Base-by-base conservation (phyloP, 129 eudicot species). In the Chrysanthemum lavandulifolium region DNA sequence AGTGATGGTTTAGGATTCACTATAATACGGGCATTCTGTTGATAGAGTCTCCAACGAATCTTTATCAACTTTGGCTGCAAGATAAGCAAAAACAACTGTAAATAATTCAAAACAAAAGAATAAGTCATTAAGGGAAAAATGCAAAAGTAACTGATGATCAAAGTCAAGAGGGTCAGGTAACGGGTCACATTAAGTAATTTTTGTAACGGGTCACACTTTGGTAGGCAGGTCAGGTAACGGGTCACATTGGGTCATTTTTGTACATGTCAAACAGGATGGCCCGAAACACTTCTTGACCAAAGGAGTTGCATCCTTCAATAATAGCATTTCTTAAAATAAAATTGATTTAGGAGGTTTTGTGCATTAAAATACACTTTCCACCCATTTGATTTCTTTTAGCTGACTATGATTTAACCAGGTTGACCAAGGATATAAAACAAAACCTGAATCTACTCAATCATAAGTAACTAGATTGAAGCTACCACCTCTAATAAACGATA, bases 51-150 rank as follows among this genome's bases (percentile, higher is more conserved):
- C 95, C 72, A 66, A 69, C 36, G 87, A 88, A 73, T 86, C 86
- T 76, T 85, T 88, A 84, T 94, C 98, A 51, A 94, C 80, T 51
- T 86, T 45, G 98, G 96, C 98, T 94, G 91, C 75, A 80, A 67
- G 71, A 67, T 19, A 45, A 69, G 36, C n/a, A 19, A 27, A 18
- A 31, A 61, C n/a, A 1, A 11, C 11, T 12, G 58, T 13, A 69
- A 19, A 61, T 21, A 66, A 21, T 61, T 45, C 23, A 33, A 58
- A 82, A 40, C 21, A 74, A 33, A 73, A 40, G 19, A 13, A 61
- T 0, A 6, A 63, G 15, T 23, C 75, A 48, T 57, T 3, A 60
- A 54, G 10, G 11, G n/a, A 63, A 5, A 64, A 5, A 12, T 19
- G 13, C 23, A 49, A 14, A 61, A 64, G 31, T 15, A 19, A 59